Percentiles rank a stretch among this genome's conserved stretches.
These are phyloP conservation scores for Wickerhamiella parazyma DNA, from an alignment of 805 yeast species.

Conservation along the genomic window DNA sequence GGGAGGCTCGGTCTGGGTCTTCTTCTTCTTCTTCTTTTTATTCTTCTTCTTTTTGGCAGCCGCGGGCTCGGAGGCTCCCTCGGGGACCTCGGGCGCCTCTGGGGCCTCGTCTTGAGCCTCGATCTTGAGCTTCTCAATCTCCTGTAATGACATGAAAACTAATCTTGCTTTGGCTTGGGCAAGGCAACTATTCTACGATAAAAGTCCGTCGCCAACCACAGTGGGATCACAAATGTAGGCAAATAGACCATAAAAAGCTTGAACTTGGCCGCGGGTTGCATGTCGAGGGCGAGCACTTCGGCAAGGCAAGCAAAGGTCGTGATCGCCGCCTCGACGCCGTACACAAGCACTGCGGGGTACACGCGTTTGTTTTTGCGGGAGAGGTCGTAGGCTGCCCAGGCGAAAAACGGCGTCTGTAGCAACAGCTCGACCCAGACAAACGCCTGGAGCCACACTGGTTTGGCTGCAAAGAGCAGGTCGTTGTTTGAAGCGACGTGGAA, in stretches of 20 bases:
- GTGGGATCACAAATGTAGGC: slow-evolving; percentile 63
- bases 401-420: slow-evolving; percentile 70
- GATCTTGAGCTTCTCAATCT: neutral
- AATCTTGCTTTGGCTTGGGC: slow-evolving; percentile 8
- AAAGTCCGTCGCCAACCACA: slow-evolving; percentile 38
- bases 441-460: slow-evolving; percentile 59
- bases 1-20: slow-evolving; percentile 34
- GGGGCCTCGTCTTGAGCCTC: slow-evolving; percentile 13
- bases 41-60: slow-evolving; percentile 40
- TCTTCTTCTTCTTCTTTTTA: slow-evolving; percentile 46
- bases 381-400: slow-evolving; percentile 29
- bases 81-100: slow-evolving; percentile 20
- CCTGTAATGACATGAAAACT: neutral
- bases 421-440: slow-evolving; percentile 62
- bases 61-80: slow-evolving; percentile 15
- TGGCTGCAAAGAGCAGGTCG: slow-evolving; percentile 49
- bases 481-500: slow-evolving; percentile 54
- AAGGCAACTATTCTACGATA: slow-evolving; percentile 19
- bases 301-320: slow-evolving; percentile 61
- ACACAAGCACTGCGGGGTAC: slow-evolving; percentile 38
- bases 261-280: slow-evolving; percentile 27
- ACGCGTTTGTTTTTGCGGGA: slow-evolving; percentile 24
- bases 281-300: slow-evolving; percentile 21
- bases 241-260: slow-evolving; percentile 42
- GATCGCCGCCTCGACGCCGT: slow-evolving; percentile 71